Conservation (phyloP, 345 rosid genomes). For the Citrus hindsii region DNA sequence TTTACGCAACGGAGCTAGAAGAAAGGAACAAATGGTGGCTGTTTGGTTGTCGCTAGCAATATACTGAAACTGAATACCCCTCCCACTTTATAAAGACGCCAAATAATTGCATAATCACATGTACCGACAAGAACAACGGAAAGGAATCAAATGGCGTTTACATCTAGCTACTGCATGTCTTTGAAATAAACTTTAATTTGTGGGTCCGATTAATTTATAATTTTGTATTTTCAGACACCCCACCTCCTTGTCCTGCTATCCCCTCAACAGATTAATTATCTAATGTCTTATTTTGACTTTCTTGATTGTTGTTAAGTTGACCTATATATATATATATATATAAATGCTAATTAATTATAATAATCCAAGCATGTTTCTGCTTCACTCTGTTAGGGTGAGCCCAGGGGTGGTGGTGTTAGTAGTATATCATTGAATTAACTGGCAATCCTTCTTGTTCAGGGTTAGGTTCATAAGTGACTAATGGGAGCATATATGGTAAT, state of each 20-base stretch:
- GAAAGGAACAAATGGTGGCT: not conserved
- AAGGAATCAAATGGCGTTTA: conserved; percentile 27
- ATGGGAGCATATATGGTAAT: not conserved
- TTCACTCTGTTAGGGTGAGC: too few species aligned
- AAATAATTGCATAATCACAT: not conserved
- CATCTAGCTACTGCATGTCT: not conserved
- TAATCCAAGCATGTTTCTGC: too few species aligned
- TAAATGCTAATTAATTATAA: too few species aligned
- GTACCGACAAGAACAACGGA: not conserved
- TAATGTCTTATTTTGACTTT: conserved; percentile 8
- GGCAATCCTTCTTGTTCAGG: not conserved
- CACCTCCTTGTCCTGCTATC: too few species aligned
- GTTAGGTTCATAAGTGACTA: not conserved
- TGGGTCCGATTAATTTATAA: not conserved
- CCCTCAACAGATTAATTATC: not conserved
- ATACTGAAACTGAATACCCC: not conserved
- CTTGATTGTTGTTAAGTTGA: not conserved
- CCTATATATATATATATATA: too few species aligned
- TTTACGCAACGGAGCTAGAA: not conserved
- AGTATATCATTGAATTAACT: not conserved
- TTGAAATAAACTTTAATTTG: not conserved
- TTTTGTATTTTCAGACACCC: too few species aligned
- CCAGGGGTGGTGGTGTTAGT: too few species aligned
- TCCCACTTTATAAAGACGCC: conserved; percentile 6
- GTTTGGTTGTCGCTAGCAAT: not conserved